Percentiles rank a stretch among this genome's conserved stretches.
These are phyloP conservation scores for Pleurotus ostreatus DNA, from an alignment of 768 basidiomycete species.

Conservation along the genomic window DNA sequence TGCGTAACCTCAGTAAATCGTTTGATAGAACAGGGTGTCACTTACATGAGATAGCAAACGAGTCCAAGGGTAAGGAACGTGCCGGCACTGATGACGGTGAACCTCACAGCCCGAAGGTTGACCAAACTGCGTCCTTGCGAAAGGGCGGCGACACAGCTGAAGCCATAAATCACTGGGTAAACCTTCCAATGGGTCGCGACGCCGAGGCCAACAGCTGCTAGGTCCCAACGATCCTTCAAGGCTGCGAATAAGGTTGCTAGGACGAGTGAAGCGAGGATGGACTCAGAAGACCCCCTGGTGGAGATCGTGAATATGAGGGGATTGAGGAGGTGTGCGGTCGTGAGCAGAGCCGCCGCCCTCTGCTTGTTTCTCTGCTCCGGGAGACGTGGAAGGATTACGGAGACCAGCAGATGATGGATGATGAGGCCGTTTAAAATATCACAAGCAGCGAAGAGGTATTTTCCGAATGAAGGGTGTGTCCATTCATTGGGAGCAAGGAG, in stretches of 20 bases:
- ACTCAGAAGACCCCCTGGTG: conserved; percentile 94
- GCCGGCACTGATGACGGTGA: conserved; percentile 62
- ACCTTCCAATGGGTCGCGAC: conserved; percentile 95
- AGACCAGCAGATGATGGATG: conserved; percentile 59
- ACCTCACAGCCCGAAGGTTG: conserved; percentile 53
- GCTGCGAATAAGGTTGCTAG: conserved; percentile 63
- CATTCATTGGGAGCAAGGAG: conserved; percentile 77
- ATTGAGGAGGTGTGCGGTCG: conserved; percentile 80
- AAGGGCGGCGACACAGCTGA: conserved; percentile 65
- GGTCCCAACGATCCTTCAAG: conserved; percentile 53
- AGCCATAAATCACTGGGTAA: conserved; percentile 89
- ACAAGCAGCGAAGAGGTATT: conserved; percentile 80
- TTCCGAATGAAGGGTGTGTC: conserved; percentile 85
- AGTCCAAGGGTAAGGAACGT: conserved; percentile 63
- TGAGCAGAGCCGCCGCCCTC: conserved; percentile 50
- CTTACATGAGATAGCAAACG: conserved; percentile 74
- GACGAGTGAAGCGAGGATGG: conserved; percentile 77
- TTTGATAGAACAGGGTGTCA: conserved; percentile 15
- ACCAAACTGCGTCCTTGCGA: conserved; percentile 21
- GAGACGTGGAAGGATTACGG: conserved; percentile 37
- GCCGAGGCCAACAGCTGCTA: conserved; percentile 72
- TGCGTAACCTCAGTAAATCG: conserved; percentile 24
- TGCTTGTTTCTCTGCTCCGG: not conserved
- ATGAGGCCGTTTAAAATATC: conserved; percentile 79
- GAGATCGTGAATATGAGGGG: conserved; percentile 95